phyloP scores from a whole-genome alignment of 805 yeast species.

The Candida chilensis region DNA sequence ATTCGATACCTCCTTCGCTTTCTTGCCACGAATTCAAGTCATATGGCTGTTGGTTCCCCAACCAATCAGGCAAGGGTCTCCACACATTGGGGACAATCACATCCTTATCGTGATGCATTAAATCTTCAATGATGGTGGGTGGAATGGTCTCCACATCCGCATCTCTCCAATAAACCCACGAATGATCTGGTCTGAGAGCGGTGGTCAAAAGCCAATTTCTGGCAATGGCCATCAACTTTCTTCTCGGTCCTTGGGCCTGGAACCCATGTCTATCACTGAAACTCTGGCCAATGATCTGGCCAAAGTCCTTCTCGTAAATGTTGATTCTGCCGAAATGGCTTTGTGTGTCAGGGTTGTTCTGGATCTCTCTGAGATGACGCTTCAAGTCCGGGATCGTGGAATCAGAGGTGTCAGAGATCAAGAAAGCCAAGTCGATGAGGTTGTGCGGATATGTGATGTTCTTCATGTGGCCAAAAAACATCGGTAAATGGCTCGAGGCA shows the following conservation, averaged over 20 bases:
- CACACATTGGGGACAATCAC: constrained; percentile 39
- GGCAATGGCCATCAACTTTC: constrained; percentile 38
- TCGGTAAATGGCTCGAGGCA: constrained; percentile 51
- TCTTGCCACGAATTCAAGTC: constrained; percentile 41
- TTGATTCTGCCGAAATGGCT: constrained; percentile 35
- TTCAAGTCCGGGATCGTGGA: constrained; percentile 32
- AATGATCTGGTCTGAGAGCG: constrained; percentile 35
- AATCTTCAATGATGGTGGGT: constrained; percentile 32
- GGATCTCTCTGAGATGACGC: constrained; percentile 23
- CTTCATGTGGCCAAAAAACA: constrained; percentile 49
- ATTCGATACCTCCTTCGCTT: constrained; percentile 36
- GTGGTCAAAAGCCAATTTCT: constrained; percentile 39
- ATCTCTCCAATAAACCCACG: constrained; percentile 37
- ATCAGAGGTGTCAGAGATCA: constrained; percentile 34
- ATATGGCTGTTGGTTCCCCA: constrained; percentile 39
- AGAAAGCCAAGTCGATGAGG: constrained; percentile 41
- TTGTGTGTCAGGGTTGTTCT: constrained; percentile 19
- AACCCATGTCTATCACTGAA: constrained; percentile 37
- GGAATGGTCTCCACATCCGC: constrained; percentile 39
- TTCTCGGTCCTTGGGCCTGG: constrained; percentile 38
- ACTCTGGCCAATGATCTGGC: constrained; percentile 35
- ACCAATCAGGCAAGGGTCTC: constrained; percentile 40
- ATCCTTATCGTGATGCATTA: constrained; percentile 39
- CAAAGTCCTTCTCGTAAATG: constrained; percentile 36
- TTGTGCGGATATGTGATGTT: constrained; percentile 51